Conservation (phyloP, 1,139 yeast genomes). For the Hansenula sp. region DNA sequence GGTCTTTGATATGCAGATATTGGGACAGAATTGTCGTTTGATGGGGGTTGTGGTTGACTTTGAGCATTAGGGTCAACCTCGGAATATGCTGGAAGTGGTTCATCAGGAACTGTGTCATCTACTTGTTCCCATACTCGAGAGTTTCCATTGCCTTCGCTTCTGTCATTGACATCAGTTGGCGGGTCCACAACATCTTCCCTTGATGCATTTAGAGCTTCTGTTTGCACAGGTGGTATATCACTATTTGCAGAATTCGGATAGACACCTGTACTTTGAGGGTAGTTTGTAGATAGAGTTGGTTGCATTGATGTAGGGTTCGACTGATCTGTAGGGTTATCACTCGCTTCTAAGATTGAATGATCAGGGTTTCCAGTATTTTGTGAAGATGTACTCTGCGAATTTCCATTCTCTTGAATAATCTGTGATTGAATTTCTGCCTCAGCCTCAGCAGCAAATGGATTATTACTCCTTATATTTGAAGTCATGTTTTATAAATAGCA, state of each 20-base stretch:
- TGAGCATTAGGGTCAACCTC: conserved; percentile 12
- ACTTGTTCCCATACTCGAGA: neutral
- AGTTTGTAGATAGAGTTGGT: neutral
- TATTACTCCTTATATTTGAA: conserved; percentile 2
- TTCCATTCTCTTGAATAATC: neutral
- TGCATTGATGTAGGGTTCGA: neutral
- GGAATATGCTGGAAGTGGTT: conserved; percentile 17
- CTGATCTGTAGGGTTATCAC: neutral
- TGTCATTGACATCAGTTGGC: neutral
- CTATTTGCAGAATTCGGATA: neutral
- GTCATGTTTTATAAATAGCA: neutral
- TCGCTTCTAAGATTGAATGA: neutral
- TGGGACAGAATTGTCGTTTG: conserved; percentile 4
- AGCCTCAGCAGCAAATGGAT: conserved; percentile 9
- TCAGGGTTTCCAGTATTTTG: neutral
- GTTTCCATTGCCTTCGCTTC: neutral
- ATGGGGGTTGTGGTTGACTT: neutral
- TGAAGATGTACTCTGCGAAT: neutral
- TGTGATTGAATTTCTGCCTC: conserved; percentile 3
- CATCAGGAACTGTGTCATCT: conserved; percentile 2
- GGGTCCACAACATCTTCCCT: neutral
- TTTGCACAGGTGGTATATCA: neutral
- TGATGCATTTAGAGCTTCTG: neutral
- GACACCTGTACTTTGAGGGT: neutral
- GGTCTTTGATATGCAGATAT: conserved; percentile 16